Conservation (phyloP, 352 stramenopile genomes). For the Globisporangium irregulare region DNA sequence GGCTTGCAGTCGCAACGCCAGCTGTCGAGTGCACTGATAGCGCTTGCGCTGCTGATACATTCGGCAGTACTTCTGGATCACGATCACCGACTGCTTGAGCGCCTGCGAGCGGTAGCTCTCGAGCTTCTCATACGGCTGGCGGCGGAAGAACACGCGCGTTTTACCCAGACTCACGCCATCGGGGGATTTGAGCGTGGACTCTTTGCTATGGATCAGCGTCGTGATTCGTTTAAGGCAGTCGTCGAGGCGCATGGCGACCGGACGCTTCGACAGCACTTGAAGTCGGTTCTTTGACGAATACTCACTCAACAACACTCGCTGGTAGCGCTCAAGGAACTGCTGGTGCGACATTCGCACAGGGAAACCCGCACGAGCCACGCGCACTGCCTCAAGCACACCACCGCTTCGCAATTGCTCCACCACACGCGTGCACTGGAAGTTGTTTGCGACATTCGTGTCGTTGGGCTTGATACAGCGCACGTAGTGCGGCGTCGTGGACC, state of each 20-base stretch:
- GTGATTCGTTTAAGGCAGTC: conserved; percentile 31
- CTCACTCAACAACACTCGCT: conserved; percentile 38
- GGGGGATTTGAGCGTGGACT: conserved; percentile 21
- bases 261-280: conserved; percentile 1
- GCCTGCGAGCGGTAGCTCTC: conserved; percentile 59
- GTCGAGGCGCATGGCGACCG: conserved; percentile 20
- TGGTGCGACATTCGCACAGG: conserved; percentile 77
- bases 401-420: conserved; percentile 85
- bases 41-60: conserved; percentile 40
- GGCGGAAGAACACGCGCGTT: conserved; percentile 94
- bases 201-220: conserved; percentile 22
- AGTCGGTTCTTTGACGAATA: background rate
- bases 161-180: conserved; percentile 79
- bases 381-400: conserved; percentile 86
- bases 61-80: conserved; percentile 52
- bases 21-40: conserved; percentile 31
- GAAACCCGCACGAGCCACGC: conserved; percentile 80
- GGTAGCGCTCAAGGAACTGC: conserved; percentile 75
- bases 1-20: conserved; percentile 46
- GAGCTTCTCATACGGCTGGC: conserved; percentile 91
- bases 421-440: conserved; percentile 77
- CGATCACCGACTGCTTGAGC: conserved; percentile 29
- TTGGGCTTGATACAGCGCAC: conserved; percentile 99
- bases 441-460: conserved; percentile 64
- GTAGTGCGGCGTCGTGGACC: conserved; percentile 95